Conservation (phyloP, 176 grass and related monocot genomes). For the Metroxylon sagu region DNA sequence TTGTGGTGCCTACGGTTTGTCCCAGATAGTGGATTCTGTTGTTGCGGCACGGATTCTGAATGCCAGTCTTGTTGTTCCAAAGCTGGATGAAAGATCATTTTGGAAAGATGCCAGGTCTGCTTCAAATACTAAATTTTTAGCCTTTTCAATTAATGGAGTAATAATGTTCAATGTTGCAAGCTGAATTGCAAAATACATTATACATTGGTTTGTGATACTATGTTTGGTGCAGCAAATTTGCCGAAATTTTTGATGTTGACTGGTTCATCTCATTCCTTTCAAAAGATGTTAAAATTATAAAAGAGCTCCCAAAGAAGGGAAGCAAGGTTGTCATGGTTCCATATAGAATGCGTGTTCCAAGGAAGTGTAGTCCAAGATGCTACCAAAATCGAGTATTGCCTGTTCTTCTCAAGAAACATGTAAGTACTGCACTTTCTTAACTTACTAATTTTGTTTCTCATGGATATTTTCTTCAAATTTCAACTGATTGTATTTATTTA, state of each 20-base stretch:
- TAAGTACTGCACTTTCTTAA: constrained; percentile 28
- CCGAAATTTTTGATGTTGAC: constrained; percentile 66
- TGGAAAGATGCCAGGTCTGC: constrained; percentile 20
- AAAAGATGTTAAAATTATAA: constrained; percentile 86
- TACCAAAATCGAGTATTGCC: constrained; percentile 88
- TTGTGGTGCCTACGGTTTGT: neutral
- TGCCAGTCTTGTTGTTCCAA: constrained; percentile 18
- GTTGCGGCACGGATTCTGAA: constrained; percentile 19
- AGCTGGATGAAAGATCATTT: constrained; percentile 21
- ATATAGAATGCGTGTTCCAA: constrained; percentile 82
- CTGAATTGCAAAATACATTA: too few species aligned
- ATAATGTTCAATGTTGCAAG: too few species aligned
- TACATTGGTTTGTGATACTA: constrained; percentile 26
- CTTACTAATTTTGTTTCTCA: too few species aligned
- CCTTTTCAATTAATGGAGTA: too few species aligned
- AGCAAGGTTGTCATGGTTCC: constrained; percentile 43
- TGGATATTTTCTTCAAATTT: too few species aligned
- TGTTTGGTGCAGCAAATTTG: constrained; percentile 57
- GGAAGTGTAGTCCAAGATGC: constrained; percentile 80
- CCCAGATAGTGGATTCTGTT: constrained; percentile 18
- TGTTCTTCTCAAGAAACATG: constrained; percentile 84
- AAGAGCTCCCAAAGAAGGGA: constrained; percentile 58
- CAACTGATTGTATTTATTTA: too few species aligned
- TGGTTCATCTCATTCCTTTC: constrained; percentile 75
- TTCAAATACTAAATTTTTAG: neutral